Base-by-base conservation (phyloP, 768 basidiomycete genomes). In the Boletus rubropictus region DNA sequence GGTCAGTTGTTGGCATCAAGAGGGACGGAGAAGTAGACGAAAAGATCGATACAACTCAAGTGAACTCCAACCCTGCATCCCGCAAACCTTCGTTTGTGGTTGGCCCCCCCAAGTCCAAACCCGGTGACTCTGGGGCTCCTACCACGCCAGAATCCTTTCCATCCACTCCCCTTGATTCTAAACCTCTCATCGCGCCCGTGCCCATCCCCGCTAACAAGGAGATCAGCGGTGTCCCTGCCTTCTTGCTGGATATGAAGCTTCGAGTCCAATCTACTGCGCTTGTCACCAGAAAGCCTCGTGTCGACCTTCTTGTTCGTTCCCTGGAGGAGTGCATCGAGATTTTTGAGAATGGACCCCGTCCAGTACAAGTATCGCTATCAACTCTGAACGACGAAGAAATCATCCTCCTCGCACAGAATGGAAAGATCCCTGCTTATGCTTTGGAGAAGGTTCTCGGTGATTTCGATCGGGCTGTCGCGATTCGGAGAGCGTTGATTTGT, bases 401-500 rank as follows among this genome's bases (percentile, higher is more conserved):
- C 36, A 84, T 98, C 45, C 44, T 92, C 47, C 74, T 99, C 37
- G 78, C 84, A 2, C 90, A 94, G 70, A 84, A 83, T 52, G 91
- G 93, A 25, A 96, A 95, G 79, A 86, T 98, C 46, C 86, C 89
- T 1, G 78, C 89, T n/a, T 98, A 99, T 66, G 89, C 90, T 22
- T 69, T 98, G 47, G 96, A 99, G 71, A 98, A 97, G 72, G 82
- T 91, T 25, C 68, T 97, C n/a, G 91, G 82, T 44, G 84, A 93
- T 54, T 69, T 87, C 1, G 88, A 91, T 57, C 72, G 96, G 36
- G 94, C 96, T 31, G 95, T 98, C 2, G 67, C 75, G 27, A 77
- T 99, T 42, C 80, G 96, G 25, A 72, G 96, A 40, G 89, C 90
- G 4, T 72, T 99, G 54, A 86, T 98, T 50, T 97, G 90, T 91